These are phyloP conservation scores for Phytopythium boreale DNA, from an alignment of 352 stramenopile species.

Conservation along the genomic window DNA sequence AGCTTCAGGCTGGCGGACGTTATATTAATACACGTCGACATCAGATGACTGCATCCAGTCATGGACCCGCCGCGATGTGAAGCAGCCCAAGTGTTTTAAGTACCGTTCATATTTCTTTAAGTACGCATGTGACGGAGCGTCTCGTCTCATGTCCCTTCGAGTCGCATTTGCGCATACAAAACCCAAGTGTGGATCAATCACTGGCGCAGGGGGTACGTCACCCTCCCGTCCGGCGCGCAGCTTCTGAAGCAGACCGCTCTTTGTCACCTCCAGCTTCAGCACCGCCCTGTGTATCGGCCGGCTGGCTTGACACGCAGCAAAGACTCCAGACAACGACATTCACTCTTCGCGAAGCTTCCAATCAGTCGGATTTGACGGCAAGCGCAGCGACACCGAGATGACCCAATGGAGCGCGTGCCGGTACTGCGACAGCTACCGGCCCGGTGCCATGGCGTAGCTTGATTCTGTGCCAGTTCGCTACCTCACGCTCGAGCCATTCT, in stretches of 20 bases:
- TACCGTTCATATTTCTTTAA: not conserved
- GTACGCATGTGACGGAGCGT: not conserved
- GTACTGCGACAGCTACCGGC: not conserved
- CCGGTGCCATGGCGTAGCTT: not conserved
- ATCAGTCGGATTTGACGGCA: not conserved
- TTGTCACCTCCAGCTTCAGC: not conserved
- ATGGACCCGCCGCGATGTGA: no score
- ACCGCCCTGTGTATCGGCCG: not conserved
- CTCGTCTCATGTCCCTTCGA: not conserved
- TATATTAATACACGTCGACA: no score
- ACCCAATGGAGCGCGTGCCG: not conserved
- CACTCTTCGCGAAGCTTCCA: constrained; percentile 1
- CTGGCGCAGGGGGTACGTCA: not conserved
- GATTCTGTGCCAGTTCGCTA: not conserved
- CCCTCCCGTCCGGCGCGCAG: not conserved
- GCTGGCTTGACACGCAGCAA: not conserved
- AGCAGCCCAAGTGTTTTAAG: no score
- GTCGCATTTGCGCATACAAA: no score
- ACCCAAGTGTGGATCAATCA: not conserved
- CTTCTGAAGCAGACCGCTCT: not conserved
- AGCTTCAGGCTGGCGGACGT: no score
- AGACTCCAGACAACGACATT: not conserved
- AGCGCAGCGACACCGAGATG: not conserved
- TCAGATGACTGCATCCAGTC: no score
- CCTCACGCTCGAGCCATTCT: not conserved